Percentiles rank a stretch among this genome's conserved stretches.
phyloP scores from a whole-genome alignment of 1,284 basidiomycete species.

The Austropuccinia psidii region DNA sequence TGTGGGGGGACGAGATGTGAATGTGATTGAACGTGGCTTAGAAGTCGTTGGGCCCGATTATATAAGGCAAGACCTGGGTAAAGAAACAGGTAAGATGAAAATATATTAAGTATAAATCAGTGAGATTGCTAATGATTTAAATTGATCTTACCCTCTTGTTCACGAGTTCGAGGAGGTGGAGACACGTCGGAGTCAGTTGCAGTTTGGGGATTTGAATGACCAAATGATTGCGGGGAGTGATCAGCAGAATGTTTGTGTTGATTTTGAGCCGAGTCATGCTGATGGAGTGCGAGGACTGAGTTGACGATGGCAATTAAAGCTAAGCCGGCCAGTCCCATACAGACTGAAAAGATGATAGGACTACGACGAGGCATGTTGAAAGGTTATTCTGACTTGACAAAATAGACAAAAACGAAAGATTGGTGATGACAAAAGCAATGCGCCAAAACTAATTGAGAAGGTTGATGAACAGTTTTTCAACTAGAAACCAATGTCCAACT shows the following conservation, averaged over 20 bases:
- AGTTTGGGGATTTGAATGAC: neutral
- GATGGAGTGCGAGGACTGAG: constrained; percentile 4
- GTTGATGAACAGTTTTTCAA: no score
- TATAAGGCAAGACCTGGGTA: constrained; percentile 17
- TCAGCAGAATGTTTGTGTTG: no score
- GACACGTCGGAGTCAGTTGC: neutral
- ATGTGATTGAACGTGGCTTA: constrained; percentile 33
- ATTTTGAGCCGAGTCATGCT: neutral
- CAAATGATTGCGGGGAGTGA: neutral
- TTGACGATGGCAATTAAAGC: neutral
- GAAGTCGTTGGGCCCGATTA: constrained; percentile 28
- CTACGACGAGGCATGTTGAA: constrained; percentile 7
- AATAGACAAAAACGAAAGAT: no score
- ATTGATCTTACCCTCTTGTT: constrained; percentile 4
- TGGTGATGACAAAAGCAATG: no score
- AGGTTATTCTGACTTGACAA: neutral
- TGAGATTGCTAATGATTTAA: neutral
- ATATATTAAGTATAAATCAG: neutral
- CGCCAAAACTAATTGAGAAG: no score
- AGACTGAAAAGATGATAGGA: neutral
- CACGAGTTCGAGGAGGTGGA: constrained; percentile 1
- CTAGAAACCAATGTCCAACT: no score
- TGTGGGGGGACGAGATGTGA: constrained; percentile 21
- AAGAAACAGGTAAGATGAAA: neutral
- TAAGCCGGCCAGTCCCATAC: neutral